These are phyloP conservation scores for Fusarium secorum DNA, from an alignment of 2,329 filamentous ascomycete genomes.

Conservation along the genomic window DNA sequence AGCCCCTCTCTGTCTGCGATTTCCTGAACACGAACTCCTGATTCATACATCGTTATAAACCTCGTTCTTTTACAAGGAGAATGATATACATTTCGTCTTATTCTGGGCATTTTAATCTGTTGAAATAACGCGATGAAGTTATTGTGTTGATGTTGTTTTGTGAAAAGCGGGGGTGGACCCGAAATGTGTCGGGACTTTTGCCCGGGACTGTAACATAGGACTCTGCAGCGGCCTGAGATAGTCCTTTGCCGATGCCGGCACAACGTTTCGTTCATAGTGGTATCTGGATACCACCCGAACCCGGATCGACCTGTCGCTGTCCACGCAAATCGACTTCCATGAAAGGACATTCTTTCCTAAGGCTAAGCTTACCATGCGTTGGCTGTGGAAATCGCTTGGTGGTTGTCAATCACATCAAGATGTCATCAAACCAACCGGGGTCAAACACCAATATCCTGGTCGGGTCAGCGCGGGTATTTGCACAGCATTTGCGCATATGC, in stretches of 20 bases:
- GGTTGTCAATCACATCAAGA: slow-evolving; percentile 25
- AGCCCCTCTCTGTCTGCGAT: too few species aligned
- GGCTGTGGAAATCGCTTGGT: slow-evolving; percentile 6
- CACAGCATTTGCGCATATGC: slow-evolving; percentile 3
- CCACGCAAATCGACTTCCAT: not conserved
- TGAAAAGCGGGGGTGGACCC: too few species aligned
- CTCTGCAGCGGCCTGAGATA: slow-evolving; percentile 2
- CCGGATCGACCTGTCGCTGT: not conserved
- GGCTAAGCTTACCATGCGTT: not conserved
- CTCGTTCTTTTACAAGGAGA: too few species aligned
- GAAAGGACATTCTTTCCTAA: not conserved
- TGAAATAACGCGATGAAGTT: too few species aligned
- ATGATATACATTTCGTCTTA: too few species aligned
- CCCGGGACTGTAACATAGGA: slow-evolving; percentile 4
- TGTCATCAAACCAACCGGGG: slow-evolving; percentile 8
- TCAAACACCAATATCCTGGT: slow-evolving; percentile 10
- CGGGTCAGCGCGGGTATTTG: slow-evolving; percentile 3
- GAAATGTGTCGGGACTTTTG: too few species aligned
- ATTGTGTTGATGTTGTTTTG: too few species aligned
- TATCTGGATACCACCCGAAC: not conserved
- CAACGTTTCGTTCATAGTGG: not conserved
- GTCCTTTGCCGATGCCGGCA: not conserved
- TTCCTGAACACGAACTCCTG: too few species aligned
- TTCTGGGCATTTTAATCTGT: too few species aligned
- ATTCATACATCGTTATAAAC: too few species aligned